These are phyloP conservation scores for Leucocoprinus leucothites DNA, from an alignment of 768 basidiomycete species.

Conservation along the genomic window DNA sequence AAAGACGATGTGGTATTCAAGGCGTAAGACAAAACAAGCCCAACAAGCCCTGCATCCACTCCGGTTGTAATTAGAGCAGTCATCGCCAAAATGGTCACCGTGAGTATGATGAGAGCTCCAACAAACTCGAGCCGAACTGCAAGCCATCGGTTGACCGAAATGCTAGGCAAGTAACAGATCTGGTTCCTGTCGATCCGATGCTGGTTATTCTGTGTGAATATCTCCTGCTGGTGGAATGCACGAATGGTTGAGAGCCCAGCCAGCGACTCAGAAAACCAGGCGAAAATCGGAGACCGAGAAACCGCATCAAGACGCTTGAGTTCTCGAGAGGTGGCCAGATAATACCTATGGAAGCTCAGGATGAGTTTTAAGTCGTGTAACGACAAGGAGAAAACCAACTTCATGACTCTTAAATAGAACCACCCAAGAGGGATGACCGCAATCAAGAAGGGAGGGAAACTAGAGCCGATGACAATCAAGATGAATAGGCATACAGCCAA, in stretches of 20 bases:
- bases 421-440: constrained; percentile 72
- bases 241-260: constrained; percentile 81
- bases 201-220: constrained; percentile 69
- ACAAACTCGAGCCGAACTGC: constrained; percentile 82
- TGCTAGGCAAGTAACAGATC: constrained; percentile 70
- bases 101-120: constrained; percentile 75
- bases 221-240: constrained; percentile 66
- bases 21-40: constrained; percentile 82
- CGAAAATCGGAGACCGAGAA: constrained; percentile 89
- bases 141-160: constrained; percentile 80
- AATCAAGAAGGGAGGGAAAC: constrained; percentile 80
- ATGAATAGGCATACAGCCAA: constrained; percentile 56
- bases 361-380: background rate
- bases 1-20: constrained; percentile 79
- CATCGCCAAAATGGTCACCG: constrained; percentile 65
- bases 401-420: constrained; percentile 81
- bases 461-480: constrained; percentile 69
- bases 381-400: constrained; percentile 38
- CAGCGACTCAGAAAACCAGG: constrained; percentile 78
- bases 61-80: constrained; percentile 68
- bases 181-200: constrained; percentile 83
- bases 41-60: constrained; percentile 86
- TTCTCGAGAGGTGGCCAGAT: constrained; percentile 82
- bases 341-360: constrained; percentile 55
- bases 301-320: constrained; percentile 87